These are phyloP conservation scores for Xerocomellus amylosporus DNA, from an alignment of 768 basidiomycete species.

Conservation along the genomic window DNA sequence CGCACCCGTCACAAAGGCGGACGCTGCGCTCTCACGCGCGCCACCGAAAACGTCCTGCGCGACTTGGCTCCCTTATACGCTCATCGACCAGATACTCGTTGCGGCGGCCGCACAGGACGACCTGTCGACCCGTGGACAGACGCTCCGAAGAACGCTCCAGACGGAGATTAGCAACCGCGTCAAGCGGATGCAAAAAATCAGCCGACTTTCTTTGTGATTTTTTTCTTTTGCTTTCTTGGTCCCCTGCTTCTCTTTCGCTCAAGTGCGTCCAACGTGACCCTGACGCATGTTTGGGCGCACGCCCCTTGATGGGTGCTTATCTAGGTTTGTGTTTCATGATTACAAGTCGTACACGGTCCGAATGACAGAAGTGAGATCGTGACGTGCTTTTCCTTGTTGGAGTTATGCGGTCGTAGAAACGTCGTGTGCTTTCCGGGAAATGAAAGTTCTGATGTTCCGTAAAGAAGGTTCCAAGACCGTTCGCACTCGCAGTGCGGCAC, in stretches of 20 bases:
- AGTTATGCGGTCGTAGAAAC: conserved; percentile 5
- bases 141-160: conserved; percentile 49
- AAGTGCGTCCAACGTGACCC: neutral
- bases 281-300: neutral
- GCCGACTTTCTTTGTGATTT: conserved; percentile 35
- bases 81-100: conserved; percentile 78
- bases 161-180: conserved; percentile 60
- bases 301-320: neutral
- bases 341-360: neutral
- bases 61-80: conserved; percentile 80
- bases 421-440: conserved; percentile 5
- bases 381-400: conserved; percentile 1
- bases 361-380: conserved; percentile 2
- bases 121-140: conserved; percentile 41
- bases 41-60: conserved; percentile 52
- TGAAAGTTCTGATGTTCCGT: conserved; percentile 10
- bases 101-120: conserved; percentile 55
- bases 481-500: neutral
- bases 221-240: neutral
- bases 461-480: neutral
- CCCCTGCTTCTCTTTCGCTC: neutral
- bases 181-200: conserved; percentile 67
- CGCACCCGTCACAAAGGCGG: conserved; percentile 46
- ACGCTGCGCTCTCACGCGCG: conserved; percentile 49
- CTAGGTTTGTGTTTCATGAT: conserved; percentile 10